Percentiles rank a stretch among this genome's conserved stretches.
Evolutionary conservation across 805 yeast genomes (phyloP).

Genomic region (Barnettozyma siamensis): DNA sequence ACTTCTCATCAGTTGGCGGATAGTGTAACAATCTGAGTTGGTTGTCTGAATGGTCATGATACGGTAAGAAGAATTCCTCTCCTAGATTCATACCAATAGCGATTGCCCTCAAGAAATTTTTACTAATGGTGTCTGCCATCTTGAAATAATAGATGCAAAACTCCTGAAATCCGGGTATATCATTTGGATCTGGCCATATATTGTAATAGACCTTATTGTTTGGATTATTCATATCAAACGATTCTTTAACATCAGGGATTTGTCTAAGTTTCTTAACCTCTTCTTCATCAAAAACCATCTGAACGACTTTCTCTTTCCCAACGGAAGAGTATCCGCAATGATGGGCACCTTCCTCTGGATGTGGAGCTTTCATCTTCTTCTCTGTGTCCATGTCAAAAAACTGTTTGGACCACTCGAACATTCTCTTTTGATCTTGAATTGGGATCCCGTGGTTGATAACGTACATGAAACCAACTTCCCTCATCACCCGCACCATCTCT

Average conservation of each 20-base stretch:
- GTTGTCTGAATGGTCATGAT: constrained; percentile 21
- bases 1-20: constrained; percentile 19
- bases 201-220: constrained; percentile 14
- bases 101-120: constrained; percentile 19
- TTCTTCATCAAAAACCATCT: constrained; percentile 22
- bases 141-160: constrained; percentile 19
- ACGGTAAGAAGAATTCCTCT: constrained; percentile 18
- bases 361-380: constrained; percentile 22
- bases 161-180: constrained; percentile 23
- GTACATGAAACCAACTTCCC: constrained; percentile 23
- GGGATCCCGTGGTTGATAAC: constrained; percentile 22
- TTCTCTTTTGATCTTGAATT: constrained; percentile 10
- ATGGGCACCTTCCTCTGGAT: constrained; percentile 23
- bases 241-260: constrained; percentile 26
- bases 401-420: constrained; percentile 20
- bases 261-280: constrained; percentile 16
- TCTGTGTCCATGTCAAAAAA: constrained; percentile 15
- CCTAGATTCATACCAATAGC: constrained; percentile 21
- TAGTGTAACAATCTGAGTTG: constrained; percentile 22
- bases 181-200: constrained; percentile 24
- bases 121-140: constrained; percentile 12
- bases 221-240: constrained; percentile 24
- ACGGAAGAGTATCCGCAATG: constrained; percentile 25
- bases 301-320: constrained; percentile 26
- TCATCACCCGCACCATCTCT: constrained; percentile 24